Evolutionary conservation across 148 eudicot species (phyloP), one percentile per base, ranked within the genome.

Genomic region (Euryodendron excelsum): DNA sequence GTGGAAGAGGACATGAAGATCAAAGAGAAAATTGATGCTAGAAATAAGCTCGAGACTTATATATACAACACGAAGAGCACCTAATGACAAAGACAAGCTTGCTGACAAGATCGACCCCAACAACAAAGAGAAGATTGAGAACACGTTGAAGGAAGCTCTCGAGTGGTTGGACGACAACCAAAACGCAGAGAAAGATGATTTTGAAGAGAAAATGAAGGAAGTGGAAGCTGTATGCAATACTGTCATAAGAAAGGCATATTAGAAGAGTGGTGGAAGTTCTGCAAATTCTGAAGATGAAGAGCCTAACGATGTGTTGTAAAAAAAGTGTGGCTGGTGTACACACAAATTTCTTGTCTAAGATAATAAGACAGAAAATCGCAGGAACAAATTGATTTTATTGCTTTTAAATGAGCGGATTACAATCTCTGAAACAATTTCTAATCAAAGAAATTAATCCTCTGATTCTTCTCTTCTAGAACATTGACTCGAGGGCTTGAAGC

Each of bases 171-270:
- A 88, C 14, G 93, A 90, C 13, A 86, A 85, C 78, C 86, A 81
- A 20, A 64, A 76, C 3, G 87, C 83, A 0, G 88, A 83, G 72
- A 88, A 86, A 59, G 87, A 84, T 14, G 89, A 88, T 27, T 81
- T 81, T 78, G 91, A 90, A 8, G 87, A 88, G 82, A 90, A 84
- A 76, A 88, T 86, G 88, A 90, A 88, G 47, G 93, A 90, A 55
- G 80, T 90, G 14, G 93, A 90, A 81, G 77, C 34, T 21, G 88
- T 86, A 5, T 88, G 87, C 77, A 88, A 86, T 34, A 87, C 89
- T 62, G 82, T 86, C 8, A 79, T 88, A 37, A 86, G 75, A 76
- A 76, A 84, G 72, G 88, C 79, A 59, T 88, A 86, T 66, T 82
- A 80, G 81, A 80, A 81, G 73, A 85, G 81, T 65, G 83, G 87